Conservation (phyloP, 768 basidiomycete species). For the Podaxis sp. region DNA sequence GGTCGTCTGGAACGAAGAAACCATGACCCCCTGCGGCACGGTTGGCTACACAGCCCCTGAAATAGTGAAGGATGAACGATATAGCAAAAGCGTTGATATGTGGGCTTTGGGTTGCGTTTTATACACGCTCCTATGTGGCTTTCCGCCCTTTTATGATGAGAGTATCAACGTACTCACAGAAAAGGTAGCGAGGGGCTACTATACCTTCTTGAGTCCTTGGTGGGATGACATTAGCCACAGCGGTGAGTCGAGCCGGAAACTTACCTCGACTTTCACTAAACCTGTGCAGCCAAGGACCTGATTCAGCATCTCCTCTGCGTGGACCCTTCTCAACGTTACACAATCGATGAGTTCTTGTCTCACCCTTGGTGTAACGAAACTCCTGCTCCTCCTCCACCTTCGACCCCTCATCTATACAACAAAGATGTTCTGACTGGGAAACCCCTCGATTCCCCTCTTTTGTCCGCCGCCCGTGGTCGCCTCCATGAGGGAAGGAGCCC, state of each 20-base stretch:
- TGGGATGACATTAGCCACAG: conserved; percentile 92
- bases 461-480: conserved; percentile 72
- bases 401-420: conserved; percentile 54
- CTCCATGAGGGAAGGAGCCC: conserved; percentile 79
- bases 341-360: conserved; percentile 94
- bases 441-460: conserved; percentile 86
- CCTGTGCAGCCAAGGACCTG: conserved; percentile 79
- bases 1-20: conserved; percentile 98
- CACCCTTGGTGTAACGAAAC: conserved; percentile 92
- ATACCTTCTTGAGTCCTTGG: conserved; percentile 98
- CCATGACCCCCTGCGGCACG: conserved; percentile 99
- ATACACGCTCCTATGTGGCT: conserved; percentile 96
- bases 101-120: conserved; percentile 99
- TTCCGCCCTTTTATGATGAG: conserved; percentile 98
- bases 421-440: conserved; percentile 31
- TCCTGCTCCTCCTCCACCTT: conserved; percentile 57
- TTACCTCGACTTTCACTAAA: not conserved
- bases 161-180: conserved; percentile 97
- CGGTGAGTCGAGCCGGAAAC: conserved; percentile 39
- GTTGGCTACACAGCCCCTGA: conserved; percentile 99
- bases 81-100: conserved; percentile 97
- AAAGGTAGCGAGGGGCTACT: conserved; percentile 95
- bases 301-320: conserved; percentile 94
- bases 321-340: conserved; percentile 92
- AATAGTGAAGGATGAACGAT: conserved; percentile 98